phyloP scores from a whole-genome alignment of 139 green algal genomes.

The Chlorella sorokiniana region DNA sequence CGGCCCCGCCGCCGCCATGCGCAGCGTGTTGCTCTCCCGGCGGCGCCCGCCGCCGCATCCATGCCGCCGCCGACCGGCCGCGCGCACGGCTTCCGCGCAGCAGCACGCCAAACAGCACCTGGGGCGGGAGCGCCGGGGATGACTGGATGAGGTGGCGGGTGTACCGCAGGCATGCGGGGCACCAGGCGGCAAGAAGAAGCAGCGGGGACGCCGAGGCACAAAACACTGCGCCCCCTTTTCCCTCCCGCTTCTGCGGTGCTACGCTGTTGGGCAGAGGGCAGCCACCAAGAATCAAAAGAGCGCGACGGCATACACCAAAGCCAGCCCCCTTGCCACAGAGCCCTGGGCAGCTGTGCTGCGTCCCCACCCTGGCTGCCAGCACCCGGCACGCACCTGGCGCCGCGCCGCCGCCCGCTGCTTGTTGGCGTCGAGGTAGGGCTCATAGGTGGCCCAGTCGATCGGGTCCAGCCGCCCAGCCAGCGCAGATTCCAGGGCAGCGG shows the following conservation, averaged over 20 bases:
- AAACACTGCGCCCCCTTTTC: too few species aligned
- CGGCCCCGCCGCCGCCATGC: constrained; percentile 64
- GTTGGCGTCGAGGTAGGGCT: constrained; percentile 88
- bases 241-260: too few species aligned
- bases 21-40: constrained; percentile 84
- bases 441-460: constrained; percentile 99
- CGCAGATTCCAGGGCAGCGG: constrained; percentile 48
- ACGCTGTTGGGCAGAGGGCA: too few species aligned
- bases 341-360: too few species aligned
- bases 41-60: neutral
- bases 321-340: too few species aligned
- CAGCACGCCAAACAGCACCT: constrained; percentile 79
- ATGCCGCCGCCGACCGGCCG: neutral
- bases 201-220: too few species aligned
- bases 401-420: constrained; percentile 61
- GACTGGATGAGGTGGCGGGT: neutral
- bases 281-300: too few species aligned
- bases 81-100: constrained; percentile 50
- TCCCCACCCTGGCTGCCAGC: too few species aligned
- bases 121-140: neutral
- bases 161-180: too few species aligned
- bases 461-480: constrained; percentile 83
- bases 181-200: too few species aligned
- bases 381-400: constrained; percentile 14
- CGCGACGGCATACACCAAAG: too few species aligned